These are phyloP conservation scores for Fusarium sp. DNA, from an alignment of 2,329 filamentous ascomycete species.

Conservation along the genomic window DNA sequence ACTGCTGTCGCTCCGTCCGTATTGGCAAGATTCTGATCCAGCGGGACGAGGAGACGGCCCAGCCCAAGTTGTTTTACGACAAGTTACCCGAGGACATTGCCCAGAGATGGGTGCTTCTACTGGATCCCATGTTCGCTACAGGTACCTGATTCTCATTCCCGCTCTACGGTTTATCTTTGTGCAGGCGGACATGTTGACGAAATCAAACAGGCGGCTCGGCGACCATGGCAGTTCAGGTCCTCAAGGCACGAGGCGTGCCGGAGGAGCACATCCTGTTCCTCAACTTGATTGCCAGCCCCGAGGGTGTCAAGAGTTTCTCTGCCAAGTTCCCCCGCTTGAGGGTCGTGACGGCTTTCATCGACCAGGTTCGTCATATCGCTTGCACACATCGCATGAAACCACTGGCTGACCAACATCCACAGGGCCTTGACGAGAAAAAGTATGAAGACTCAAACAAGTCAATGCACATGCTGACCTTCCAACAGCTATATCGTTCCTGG, in stretches of 20 bases:
- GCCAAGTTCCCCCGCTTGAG: conserved; percentile 88
- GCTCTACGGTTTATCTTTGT: conserved; percentile 4
- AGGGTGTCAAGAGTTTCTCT: conserved; percentile 90
- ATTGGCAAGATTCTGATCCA: conserved; percentile 99
- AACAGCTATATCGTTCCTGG: conserved; percentile 93
- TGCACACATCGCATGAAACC: conserved; percentile 11
- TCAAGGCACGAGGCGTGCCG: conserved; percentile 90
- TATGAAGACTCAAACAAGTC: conserved; percentile 56
- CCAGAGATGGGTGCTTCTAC: conserved; percentile 89
- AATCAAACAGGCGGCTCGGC: conserved; percentile 81
- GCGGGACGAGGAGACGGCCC: conserved; percentile 92
- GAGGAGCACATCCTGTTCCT: conserved; percentile 96
- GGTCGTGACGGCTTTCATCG: conserved; percentile 95
- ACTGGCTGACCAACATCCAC: conserved; percentile 33
- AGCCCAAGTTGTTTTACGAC: conserved; percentile 96
- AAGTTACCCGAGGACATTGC: conserved; percentile 96
- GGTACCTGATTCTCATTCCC: conserved; percentile 63
- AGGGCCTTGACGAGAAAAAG: conserved; percentile 98
- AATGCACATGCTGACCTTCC: conserved; percentile 50
- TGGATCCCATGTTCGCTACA: conserved; percentile 99
- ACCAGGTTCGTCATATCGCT: conserved; percentile 67
- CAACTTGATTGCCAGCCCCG: conserved; percentile 96
- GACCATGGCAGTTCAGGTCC: conserved; percentile 94
- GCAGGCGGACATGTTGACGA: conserved; percentile 16
- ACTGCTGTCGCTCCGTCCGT: conserved; percentile 96